Conservation (phyloP, 2,329 filamentous ascomycete genomes). For the Arthrobotrys sinensis region DNA sequence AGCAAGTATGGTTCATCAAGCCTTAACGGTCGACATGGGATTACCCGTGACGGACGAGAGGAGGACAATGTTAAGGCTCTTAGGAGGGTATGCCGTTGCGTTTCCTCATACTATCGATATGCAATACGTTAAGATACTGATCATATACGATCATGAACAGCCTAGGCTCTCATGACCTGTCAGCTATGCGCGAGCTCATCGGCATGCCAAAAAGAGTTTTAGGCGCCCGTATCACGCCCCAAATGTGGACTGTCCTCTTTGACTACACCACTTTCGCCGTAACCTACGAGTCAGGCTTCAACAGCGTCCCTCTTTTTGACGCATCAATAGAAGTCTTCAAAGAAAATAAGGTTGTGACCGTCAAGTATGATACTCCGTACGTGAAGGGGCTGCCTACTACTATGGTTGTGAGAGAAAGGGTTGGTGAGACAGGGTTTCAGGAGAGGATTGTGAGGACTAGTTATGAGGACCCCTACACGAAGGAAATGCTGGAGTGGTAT, state of each 20-base stretch:
- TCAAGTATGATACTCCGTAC: slow-evolving; percentile 74
- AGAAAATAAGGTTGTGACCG: slow-evolving; percentile 71
- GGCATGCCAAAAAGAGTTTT: slow-evolving; percentile 70
- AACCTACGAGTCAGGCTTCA: slow-evolving; percentile 74
- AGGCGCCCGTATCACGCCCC: slow-evolving; percentile 69
- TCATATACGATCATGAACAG: background rate
- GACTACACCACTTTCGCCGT: slow-evolving; percentile 71
- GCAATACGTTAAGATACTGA: background rate
- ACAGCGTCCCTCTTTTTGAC: slow-evolving; percentile 72
- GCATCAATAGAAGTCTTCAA: slow-evolving; percentile 73
- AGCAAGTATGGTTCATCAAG: slow-evolving; percentile 65
- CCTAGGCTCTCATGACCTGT: slow-evolving; percentile 73
- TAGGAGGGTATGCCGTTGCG: slow-evolving; percentile 63
- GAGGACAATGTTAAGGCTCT: slow-evolving; percentile 63
- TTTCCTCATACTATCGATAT: background rate
- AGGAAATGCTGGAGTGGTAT: slow-evolving; percentile 67
- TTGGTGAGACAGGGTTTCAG: slow-evolving; percentile 67
- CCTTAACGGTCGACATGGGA: slow-evolving; percentile 66
- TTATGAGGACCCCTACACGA: slow-evolving; percentile 69
- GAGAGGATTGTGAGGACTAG: slow-evolving; percentile 68
- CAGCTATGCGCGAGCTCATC: slow-evolving; percentile 72
- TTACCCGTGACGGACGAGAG: slow-evolving; percentile 65
- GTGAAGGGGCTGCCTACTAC: slow-evolving; percentile 73
- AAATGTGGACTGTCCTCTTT: slow-evolving; percentile 70
- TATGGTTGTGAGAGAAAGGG: slow-evolving; percentile 70